Conservation (phyloP, 768 basidiomycete species). For the Strobilomyces echinocephalus region DNA sequence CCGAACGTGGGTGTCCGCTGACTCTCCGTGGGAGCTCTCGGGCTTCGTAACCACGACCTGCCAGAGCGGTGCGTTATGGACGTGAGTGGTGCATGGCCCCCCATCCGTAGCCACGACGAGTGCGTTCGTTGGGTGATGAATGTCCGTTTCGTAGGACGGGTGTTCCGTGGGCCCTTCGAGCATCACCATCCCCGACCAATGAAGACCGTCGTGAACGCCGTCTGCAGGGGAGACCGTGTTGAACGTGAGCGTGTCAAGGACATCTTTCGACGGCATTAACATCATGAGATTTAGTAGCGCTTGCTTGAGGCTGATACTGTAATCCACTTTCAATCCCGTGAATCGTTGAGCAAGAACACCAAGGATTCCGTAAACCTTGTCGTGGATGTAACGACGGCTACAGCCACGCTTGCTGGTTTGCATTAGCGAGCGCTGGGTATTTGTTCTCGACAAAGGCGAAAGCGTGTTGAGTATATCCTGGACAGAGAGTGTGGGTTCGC, state of each 20-base stretch:
- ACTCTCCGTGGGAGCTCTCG: background rate
- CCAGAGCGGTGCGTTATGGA: conserved; percentile 4
- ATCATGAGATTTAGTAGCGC: conserved; percentile 4
- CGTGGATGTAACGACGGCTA: background rate
- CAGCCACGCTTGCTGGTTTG: conserved; percentile 6
- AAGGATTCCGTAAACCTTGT: conserved; percentile 13
- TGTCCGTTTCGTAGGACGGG: conserved; percentile 8
- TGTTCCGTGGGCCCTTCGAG: conserved; percentile 7
- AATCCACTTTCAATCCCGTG: background rate
- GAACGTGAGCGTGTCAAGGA: conserved; percentile 6
- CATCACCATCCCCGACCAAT: conserved; percentile 13
- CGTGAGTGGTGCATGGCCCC: background rate
- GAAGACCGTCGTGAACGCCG: background rate
- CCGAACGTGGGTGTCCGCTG: background rate
- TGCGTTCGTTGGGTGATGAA: conserved; percentile 2
- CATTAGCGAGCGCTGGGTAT: conserved; percentile 8
- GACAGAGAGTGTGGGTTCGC: background rate
- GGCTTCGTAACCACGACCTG: conserved; percentile 2
- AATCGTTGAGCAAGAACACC: background rate
- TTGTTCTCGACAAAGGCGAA: conserved; percentile 4
- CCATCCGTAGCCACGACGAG: background rate
- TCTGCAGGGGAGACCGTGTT: background rate
- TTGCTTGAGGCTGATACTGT: background rate
- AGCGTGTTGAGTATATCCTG: conserved; percentile 9
- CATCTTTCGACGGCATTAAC: conserved; percentile 3